Evolutionary conservation across 2,329 filamentous ascomycete genomes (phyloP).

Genomic region (Colletotrichum abscissum): DNA sequence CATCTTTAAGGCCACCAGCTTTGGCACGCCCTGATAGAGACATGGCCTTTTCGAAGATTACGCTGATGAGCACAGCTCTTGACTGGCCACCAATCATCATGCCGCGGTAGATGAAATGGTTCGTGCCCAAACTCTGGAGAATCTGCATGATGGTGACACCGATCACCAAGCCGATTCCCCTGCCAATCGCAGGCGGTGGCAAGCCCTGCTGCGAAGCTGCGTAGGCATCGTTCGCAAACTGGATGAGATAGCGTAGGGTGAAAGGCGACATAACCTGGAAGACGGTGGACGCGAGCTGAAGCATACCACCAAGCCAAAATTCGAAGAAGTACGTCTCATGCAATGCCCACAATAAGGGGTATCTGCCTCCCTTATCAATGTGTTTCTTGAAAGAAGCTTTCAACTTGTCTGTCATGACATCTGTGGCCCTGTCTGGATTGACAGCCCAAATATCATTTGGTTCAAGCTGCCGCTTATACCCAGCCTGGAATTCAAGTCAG

Average conservation of each 20-base stretch:
- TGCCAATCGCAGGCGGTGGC: slow-evolving; percentile 75
- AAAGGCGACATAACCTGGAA: slow-evolving; percentile 88
- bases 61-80: slow-evolving; percentile 82
- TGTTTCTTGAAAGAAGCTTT: slow-evolving; percentile 76
- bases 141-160: slow-evolving; percentile 90
- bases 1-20: slow-evolving; percentile 75
- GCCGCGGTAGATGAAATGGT: slow-evolving; percentile 92
- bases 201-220: slow-evolving; percentile 62
- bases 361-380: slow-evolving; percentile 74
- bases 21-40: slow-evolving; percentile 87
- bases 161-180: slow-evolving; percentile 84
- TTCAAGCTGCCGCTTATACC: slow-evolving; percentile 87
- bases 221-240: slow-evolving; percentile 85
- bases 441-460: slow-evolving; percentile 89
- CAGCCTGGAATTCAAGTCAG: slow-evolving; percentile 62
- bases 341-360: slow-evolving; percentile 82
- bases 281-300: slow-evolving; percentile 78
- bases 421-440: slow-evolving; percentile 82
- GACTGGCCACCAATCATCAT: slow-evolving; percentile 91
- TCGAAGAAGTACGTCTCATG: slow-evolving; percentile 89
- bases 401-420: slow-evolving; percentile 74
- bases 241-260: slow-evolving; percentile 85
- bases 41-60: slow-evolving; percentile 95
- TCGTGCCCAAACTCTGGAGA: slow-evolving; percentile 81
- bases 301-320: slow-evolving; percentile 86